Base-by-base conservation (phyloP, 208 protist species). In the Trypanosoma lewisi region DNA sequence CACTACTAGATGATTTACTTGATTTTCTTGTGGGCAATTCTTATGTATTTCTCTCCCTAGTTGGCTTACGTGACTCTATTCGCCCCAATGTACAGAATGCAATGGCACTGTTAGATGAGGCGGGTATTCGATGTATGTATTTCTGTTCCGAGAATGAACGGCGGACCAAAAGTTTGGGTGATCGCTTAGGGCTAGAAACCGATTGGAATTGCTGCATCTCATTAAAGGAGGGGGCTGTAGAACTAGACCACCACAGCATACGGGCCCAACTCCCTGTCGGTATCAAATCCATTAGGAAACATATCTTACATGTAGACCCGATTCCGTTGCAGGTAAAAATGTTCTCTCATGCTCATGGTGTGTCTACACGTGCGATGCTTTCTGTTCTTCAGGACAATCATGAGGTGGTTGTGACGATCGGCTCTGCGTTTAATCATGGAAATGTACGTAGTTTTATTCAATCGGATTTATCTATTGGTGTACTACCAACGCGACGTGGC, bases 161-260 rank as follows among this genome's bases (percentile, higher is more conserved):
- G 37, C 84, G 83, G 39, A 96, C 93, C 4, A 96, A 95, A 61
- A 90, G 90, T 41, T 97, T 97, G 59, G 94, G 92, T 19, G 80
- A 79, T 34, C 87, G 92, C 19, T 63, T 98, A 0, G 96, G 96
- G 8, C 71, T 98, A 8, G 88, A 96, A 60, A 97, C 91, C 31
- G 96, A 98, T 66, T 98, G 94, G 94, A 98, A 98, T 78, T 97
- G 91, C 70, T 98, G 93, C 68, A 98, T 98, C 34, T 96, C 93
- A 1, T 71, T 98, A 11, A 85, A 91, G 53, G 78, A 89, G 52
- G 86, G 86, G 14, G 83, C 82, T n/a, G 90, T 93, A 3, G 72
- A 78, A 47, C 73, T 96, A 12, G 93, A 94, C 63, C 69, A 70
- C 36, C 71, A 85, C 53, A 93, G 88, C 67, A 95, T 97, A 59